Base-by-base conservation (phyloP, 2,329 filamentous ascomycete genomes). In the Clonostachys rosea region DNA sequence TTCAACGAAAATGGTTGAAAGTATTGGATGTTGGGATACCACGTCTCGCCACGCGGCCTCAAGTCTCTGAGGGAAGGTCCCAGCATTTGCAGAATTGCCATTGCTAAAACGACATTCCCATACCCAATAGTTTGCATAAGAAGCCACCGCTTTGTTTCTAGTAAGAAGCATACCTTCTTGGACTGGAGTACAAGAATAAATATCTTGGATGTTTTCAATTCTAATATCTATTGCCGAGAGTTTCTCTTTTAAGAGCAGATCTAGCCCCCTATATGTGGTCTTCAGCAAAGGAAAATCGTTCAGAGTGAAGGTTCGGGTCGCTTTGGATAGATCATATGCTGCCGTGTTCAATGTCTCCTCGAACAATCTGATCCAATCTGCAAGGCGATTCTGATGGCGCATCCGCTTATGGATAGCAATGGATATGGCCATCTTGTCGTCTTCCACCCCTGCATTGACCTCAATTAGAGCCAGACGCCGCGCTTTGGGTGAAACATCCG, bases 101-200 rank as follows among this genome's bases (percentile, higher is more conserved):
- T 30, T 10, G 24, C 24, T 10, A 4, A 30, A 30, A 30, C 24
- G 10, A 30, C 24, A 30, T 10, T 30, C 24, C 24, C 24, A 30
- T 30, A 30, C 9, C 24, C 24, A 30, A 30, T 30, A 30, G 24
- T 30, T 30, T 30, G 8, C 24, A 30, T 30, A 30, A 30, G 24
- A 30, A 10, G 24, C 24, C 24, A 9, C 24, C 24, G 24, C 24
- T 30, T 30, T 48, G 16, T 60, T n/a, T 11, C 67, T 63, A 20
- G 63, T 67, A 14, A 69, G 49, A 0, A 67, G 48, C 11, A 70
- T 59, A 5, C 66, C 67, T 2, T 59, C 56, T 40, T 70, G 67
- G 49, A 67, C 60, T 0, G 65, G 64, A 1, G 67, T 66, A 46
- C 63, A 67, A 1, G 67, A 67, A 17, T 66, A 70, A 1, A 68